These are phyloP conservation scores for Linum lewisii DNA, from an alignment of 345 rosid genomes.

Conservation along the genomic window DNA sequence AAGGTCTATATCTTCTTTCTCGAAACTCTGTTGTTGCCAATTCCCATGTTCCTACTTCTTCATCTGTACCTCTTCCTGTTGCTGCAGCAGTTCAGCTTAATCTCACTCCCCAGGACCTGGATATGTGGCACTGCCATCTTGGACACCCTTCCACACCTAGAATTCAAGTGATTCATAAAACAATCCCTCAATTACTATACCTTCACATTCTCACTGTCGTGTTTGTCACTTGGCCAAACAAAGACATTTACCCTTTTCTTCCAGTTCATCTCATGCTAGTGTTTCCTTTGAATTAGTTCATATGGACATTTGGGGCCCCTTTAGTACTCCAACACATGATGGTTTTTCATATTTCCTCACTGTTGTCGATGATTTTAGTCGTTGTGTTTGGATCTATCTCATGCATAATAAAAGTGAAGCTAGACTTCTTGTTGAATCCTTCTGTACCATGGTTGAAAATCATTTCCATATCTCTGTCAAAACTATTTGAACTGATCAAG, in stretches of 20 bases:
- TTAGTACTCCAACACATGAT: not conserved
- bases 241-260: not conserved
- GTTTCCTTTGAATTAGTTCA: not conserved
- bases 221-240: not conserved
- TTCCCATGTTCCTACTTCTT: too few species aligned
- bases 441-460: not conserved
- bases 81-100: not conserved
- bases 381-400: not conserved
- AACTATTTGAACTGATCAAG: not conserved
- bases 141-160: not conserved
- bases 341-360: not conserved
- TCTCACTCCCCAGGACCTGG: not conserved
- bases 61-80: not conserved
- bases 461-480: not conserved
- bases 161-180: not conserved
- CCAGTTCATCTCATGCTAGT: not conserved
- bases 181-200: too few species aligned
- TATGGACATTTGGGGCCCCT: not conserved
- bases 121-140: not conserved
- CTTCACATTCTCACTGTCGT: not conserved
- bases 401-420: not conserved
- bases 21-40: too few species aligned
- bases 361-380: not conserved
- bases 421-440: not conserved
- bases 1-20: too few species aligned